Conservation (phyloP, 1,284 basidiomycete genomes). For the Ganoderma resinaceum region DNA sequence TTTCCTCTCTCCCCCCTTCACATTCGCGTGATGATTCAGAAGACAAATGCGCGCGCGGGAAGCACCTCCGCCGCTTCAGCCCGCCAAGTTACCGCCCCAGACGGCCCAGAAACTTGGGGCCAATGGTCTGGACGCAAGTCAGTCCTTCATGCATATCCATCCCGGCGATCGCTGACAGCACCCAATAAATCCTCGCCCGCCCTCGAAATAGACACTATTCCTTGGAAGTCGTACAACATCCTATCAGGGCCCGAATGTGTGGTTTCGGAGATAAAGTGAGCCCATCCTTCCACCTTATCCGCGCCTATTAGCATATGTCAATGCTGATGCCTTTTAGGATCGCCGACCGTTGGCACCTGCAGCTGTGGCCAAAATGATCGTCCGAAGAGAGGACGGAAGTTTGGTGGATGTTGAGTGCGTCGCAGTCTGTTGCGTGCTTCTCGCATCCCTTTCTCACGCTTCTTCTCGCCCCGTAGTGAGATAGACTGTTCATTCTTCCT, state of each 20-base stretch:
- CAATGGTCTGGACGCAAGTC: slow-evolving; percentile 64
- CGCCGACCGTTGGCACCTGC: slow-evolving; percentile 90
- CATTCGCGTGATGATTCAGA: slow-evolving; percentile 63
- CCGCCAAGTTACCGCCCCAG: slow-evolving; percentile 33
- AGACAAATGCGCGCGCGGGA: slow-evolving; percentile 50
- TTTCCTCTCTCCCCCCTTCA: slow-evolving; percentile 30
- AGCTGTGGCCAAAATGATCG: slow-evolving; percentile 84
- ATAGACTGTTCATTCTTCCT: slow-evolving; percentile 88
- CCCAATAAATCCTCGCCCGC: slow-evolving; percentile 21
- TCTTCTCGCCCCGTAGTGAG: slow-evolving; percentile 57
- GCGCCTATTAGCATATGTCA: slow-evolving; percentile 10
- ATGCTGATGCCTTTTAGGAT: slow-evolving; percentile 61
- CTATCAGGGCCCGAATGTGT: slow-evolving; percentile 89
- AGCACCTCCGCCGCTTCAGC: slow-evolving; percentile 41
- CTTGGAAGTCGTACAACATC: slow-evolving; percentile 86
- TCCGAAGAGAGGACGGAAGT: slow-evolving; percentile 70
- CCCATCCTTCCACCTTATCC: slow-evolving; percentile 21
- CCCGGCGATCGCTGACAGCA: slow-evolving; percentile 17
- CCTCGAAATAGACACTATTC: slow-evolving; percentile 69
- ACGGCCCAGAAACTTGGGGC: slow-evolving; percentile 43
- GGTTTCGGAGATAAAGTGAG: slow-evolving; percentile 93
- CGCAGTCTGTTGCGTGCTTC: slow-evolving; percentile 18
- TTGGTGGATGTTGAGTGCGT: slow-evolving; percentile 81
- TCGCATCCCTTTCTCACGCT: slow-evolving; percentile 25
- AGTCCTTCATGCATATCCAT: slow-evolving; percentile 36